Conservation (phyloP, 345 rosid genomes). For the Ricinus communis region DNA sequence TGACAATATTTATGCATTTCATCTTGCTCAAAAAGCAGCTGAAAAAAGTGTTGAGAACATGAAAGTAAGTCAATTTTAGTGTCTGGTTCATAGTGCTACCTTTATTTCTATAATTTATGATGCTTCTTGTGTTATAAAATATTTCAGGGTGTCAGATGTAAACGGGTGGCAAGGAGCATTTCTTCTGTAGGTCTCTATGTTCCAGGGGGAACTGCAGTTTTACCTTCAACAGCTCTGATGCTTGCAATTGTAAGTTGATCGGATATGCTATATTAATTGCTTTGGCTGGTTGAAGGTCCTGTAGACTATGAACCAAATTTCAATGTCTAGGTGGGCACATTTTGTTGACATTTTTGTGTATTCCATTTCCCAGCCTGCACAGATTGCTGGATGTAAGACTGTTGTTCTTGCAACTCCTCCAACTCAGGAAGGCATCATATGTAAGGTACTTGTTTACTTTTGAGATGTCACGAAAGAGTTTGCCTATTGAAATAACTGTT, state of each 20-base stretch:
- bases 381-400: conserved; percentile 90
- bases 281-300: conserved; percentile 8
- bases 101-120: background rate
- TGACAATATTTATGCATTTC: conserved; percentile 81
- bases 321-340: background rate
- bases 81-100: conserved; percentile 17
- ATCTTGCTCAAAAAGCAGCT: conserved; percentile 69
- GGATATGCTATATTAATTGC: background rate
- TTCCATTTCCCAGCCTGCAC: conserved; percentile 65
- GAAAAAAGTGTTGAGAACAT: conserved; percentile 72
- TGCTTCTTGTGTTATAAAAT: background rate
- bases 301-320: background rate
- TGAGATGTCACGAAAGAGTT: background rate
- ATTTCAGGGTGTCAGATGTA: conserved; percentile 81
- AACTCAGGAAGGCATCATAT: conserved; percentile 71
- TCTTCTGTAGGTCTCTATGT: conserved; percentile 94
- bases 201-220: conserved; percentile 91
- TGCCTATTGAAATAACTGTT: no score
- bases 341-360: conserved; percentile 20
- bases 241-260: conserved; percentile 71
- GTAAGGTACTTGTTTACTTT: conserved; percentile 52
- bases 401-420: conserved; percentile 92
- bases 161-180: conserved; percentile 82
- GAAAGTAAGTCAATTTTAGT: conserved; percentile 52
- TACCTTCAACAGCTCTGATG: conserved; percentile 95